These are phyloP conservation scores for Penicillium sp. DNA, from an alignment of 2,329 filamentous ascomycete genomes.

Conservation along the genomic window DNA sequence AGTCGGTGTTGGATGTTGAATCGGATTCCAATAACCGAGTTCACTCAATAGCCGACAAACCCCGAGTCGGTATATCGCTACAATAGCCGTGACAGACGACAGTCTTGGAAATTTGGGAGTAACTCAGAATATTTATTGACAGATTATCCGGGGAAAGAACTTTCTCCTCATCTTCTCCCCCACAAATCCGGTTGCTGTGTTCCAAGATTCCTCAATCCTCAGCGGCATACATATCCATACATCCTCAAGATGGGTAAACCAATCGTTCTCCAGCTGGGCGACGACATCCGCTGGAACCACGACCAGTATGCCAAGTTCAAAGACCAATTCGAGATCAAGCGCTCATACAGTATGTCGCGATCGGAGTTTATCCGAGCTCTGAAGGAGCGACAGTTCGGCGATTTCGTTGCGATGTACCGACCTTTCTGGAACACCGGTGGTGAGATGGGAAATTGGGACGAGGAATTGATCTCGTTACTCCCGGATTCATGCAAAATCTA, in stretches of 20 bases:
- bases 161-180: background rate
- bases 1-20: background rate
- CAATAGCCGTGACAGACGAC: slow-evolving; percentile 10
- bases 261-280: slow-evolving; percentile 47
- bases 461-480: slow-evolving; percentile 57
- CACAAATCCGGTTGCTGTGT: background rate
- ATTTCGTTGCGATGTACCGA: slow-evolving; percentile 53
- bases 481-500: slow-evolving; percentile 57
- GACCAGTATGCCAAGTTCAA: slow-evolving; percentile 44
- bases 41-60: slow-evolving; percentile 11
- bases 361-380: slow-evolving; percentile 44
- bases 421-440: slow-evolving; percentile 66
- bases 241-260: slow-evolving; percentile 30
- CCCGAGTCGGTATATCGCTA: background rate
- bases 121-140: background rate
- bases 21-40: slow-evolving; percentile 18
- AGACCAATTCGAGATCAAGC: slow-evolving; percentile 36
- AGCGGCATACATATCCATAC: background rate
- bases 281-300: slow-evolving; percentile 51
- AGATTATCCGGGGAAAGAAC: background rate
- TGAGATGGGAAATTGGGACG: slow-evolving; percentile 65
- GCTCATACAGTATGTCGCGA: slow-evolving; percentile 40
- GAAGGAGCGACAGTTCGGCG: slow-evolving; percentile 40
- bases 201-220: background rate
- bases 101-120: too few species aligned